phyloP scores from a whole-genome alignment of 164 flowering plant species.

The Magnolia kwangsiensis region DNA sequence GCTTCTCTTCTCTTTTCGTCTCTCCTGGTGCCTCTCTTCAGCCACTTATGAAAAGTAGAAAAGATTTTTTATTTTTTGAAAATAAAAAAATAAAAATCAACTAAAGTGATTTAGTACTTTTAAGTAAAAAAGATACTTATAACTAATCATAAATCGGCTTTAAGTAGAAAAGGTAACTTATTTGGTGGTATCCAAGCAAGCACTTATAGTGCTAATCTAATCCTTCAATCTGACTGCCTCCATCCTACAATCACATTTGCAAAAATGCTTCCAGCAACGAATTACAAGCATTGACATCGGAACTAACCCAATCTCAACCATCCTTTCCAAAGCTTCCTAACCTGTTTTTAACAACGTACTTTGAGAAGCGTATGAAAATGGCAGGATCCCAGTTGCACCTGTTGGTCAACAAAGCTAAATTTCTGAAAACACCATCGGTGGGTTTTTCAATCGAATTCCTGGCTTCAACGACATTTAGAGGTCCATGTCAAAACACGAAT shows the following conservation, averaged over 20 bases:
- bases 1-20: no score
- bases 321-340: conserved; percentile 42
- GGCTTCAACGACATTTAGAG: conserved; percentile 36
- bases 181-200: no score
- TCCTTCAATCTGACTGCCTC: conserved; percentile 58
- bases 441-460: conserved; percentile 34
- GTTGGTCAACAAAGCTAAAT: conserved; percentile 36
- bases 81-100: no score
- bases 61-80: no score
- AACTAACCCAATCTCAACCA: conserved; percentile 46
- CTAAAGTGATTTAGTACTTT: no score
- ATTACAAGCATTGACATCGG: conserved; percentile 57
- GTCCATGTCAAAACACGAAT: conserved; percentile 67
- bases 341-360: conserved; percentile 46
- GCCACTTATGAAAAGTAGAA: no score
- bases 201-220: conserved; percentile 33
- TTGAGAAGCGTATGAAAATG: conserved; percentile 76
- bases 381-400: conserved; percentile 73
- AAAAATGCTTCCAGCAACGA: conserved; percentile 49
- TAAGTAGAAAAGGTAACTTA: no score
- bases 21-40: no score
- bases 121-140: no score
- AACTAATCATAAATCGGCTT: no score
- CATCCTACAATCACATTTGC: conserved; percentile 28
- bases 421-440: conserved; percentile 37